Percentiles rank a stretch among this genome's conserved stretches.
These are phyloP conservation scores for Melocanna baccifera DNA, from an alignment of 176 grass and related monocot genomes.

Conservation along the genomic window DNA sequence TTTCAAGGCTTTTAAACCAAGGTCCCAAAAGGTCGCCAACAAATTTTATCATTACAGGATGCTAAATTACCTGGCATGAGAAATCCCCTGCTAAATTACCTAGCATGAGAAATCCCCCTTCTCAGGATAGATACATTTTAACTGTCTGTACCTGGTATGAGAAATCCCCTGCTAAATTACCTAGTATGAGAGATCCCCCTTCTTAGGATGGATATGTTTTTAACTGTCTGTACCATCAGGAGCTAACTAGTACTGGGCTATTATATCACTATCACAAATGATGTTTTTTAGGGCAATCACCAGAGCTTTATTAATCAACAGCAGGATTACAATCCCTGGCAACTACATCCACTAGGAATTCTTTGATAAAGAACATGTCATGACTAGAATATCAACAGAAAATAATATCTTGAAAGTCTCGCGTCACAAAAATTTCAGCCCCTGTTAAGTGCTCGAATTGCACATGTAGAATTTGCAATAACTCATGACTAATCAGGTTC, in stretches of 20 bases:
- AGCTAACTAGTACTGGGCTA: not conserved
- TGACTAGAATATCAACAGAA: not conserved
- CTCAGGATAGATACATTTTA: not conserved
- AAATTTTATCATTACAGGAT: slow-evolving; percentile 7
- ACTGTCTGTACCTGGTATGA: not conserved
- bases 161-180: too few species aligned
- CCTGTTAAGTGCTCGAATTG: not conserved
- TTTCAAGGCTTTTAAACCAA: slow-evolving; percentile 5
- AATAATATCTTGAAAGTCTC: not conserved
- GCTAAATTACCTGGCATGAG: not conserved
- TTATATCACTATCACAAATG: not conserved
- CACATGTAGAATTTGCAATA: not conserved
- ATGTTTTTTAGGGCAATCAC: too few species aligned
- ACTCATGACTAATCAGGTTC: not conserved
- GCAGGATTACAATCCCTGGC: too few species aligned
- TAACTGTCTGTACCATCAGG: not conserved
- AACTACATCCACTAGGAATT: too few species aligned
- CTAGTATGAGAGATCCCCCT: not conserved
- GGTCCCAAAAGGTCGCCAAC: not conserved
- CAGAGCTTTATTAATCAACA: too few species aligned
- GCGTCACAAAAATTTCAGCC: not conserved
- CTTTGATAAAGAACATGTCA: not conserved
- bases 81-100: not conserved
- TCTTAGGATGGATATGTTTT: slow-evolving; percentile 1
- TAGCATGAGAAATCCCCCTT: not conserved